Conservation (phyloP, 2,329 filamentous ascomycete species). For the Calonectria hongkongensis region DNA sequence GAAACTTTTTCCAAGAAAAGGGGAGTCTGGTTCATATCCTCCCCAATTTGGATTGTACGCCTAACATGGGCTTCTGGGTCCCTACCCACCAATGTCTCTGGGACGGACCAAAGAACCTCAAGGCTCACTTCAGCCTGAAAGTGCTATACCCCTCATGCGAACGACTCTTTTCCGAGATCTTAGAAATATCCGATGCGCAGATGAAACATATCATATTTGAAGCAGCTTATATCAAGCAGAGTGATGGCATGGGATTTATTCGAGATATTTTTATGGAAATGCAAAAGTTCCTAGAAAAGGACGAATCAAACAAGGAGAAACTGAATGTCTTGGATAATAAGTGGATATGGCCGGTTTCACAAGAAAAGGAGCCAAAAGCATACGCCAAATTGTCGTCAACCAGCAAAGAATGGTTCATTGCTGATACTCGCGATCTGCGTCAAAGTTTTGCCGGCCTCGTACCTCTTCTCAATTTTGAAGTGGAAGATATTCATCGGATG, state of each 20-base stretch:
- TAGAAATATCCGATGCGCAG: not conserved
- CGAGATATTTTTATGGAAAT: not conserved
- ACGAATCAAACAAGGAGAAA: not conserved
- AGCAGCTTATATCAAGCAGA: not conserved
- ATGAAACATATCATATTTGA: not conserved
- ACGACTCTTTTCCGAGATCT: not conserved
- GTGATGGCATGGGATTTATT: not conserved
- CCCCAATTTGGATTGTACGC: not conserved
- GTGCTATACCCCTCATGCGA: not conserved
- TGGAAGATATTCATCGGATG: not conserved
- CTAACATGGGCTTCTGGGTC: not conserved
- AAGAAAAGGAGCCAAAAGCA: not conserved
- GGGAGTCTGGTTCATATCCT: not conserved
- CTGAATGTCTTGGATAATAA: not conserved
- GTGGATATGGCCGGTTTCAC: not conserved
- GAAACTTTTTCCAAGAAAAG: not conserved
- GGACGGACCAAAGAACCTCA: not conserved
- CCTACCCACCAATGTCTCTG: slow-evolving; percentile 1
- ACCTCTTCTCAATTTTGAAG: not conserved
- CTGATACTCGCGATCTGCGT: not conserved
- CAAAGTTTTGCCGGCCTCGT: not conserved
- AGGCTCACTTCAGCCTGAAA: not conserved
- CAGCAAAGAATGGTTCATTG: slow-evolving; percentile 4
- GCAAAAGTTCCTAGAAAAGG: not conserved
- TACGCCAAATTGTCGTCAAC: not conserved